Evolutionary conservation across 345 rosid species (phyloP), one percentile per base, ranked within the genome.

Genomic region (Trapa incisa): DNA sequence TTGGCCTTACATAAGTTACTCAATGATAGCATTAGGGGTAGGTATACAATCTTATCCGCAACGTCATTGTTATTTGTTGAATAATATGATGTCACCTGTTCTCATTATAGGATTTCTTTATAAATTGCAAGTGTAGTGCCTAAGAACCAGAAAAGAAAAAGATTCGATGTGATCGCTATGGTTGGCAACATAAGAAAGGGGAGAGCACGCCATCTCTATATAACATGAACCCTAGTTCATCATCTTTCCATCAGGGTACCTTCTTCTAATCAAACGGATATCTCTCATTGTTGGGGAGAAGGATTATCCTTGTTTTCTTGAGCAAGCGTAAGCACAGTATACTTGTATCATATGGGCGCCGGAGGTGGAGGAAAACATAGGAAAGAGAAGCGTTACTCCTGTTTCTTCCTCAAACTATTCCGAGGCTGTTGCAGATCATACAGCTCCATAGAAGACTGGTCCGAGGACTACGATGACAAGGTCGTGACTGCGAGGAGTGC

Each of bases 371-470:
- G 61, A 45, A 67, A 67, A 13, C 70, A 38, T 37, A 37, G 70
- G 29, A 67, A 67, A 39, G 37, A 60, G 63, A 47, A 42, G 45
- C 22, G 33, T 57, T 69, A 65, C 36, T 69, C 66, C 1, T 58
- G 72, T 65, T 69, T 61, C 72, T 80, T 80, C 75, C 69, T 72
- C 16, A 79, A 73, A 33, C 69, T 79, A 61, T 80, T 80, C 69
- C 72, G 75, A 52, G 69, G 75, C 13, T 74, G 83, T 72, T 41
- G 75, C 67, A 69, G 76, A 9, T 67, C 71, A 66, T 45, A 41
- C 43, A 1, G 7, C 7, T 41, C 43, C 9, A 45, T 45, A 45
- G 57, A 54, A 38, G 65, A 75, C 17, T 72, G 62, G 35, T 57
- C 66, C 47, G 69, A 66, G 65, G 62, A 33, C 60, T 75, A 74